Evolutionary conservation across 179 eudicot species (phyloP).

Genomic region (Amaranthus tricolor): DNA sequence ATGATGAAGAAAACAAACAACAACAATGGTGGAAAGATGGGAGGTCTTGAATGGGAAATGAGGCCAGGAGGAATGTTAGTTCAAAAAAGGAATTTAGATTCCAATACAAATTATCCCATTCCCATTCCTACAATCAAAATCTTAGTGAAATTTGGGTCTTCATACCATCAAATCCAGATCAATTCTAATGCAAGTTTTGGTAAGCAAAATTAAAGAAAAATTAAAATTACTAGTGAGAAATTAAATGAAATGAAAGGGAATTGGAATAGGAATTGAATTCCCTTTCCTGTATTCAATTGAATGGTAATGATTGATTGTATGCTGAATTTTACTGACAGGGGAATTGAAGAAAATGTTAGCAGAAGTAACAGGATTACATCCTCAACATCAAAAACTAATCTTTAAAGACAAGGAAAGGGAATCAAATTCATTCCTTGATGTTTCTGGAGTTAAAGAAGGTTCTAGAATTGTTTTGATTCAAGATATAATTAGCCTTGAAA

Average conservation of each 20-base stretch:
- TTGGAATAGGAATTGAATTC: background rate
- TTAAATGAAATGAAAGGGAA: background rate
- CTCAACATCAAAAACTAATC: conserved; percentile 58
- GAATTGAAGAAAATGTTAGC: conserved; percentile 69
- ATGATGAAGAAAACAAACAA: conserved; percentile 34
- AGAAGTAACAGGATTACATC: conserved; percentile 48
- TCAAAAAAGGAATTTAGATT: conserved; percentile 60
- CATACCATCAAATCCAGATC: conserved; percentile 53
- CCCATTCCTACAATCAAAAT: conserved; percentile 44
- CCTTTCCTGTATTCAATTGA: background rate
- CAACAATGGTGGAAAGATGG: conserved; percentile 26
- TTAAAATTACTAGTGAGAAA: background rate
- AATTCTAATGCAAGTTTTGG: conserved; percentile 75
- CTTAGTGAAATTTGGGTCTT: conserved; percentile 52
- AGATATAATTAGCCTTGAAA: conserved; percentile 49
- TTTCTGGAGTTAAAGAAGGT: conserved; percentile 64
- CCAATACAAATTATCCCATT: conserved; percentile 25
- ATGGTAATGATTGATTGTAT: background rate
- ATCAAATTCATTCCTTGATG: conserved; percentile 63
- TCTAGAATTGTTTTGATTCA: conserved; percentile 53
- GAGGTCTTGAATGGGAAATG: conserved; percentile 53
- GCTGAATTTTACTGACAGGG: conserved; percentile 33
- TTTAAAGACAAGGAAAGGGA: conserved; percentile 71
- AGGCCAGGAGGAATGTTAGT: conserved; percentile 88
- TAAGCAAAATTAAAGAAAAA: conserved; percentile 19